Percentiles rank a stretch among this genome's conserved stretches.
These are phyloP conservation scores for Fusarium fracticaudum DNA, from an alignment of 2,329 filamentous ascomycete genomes.

Conservation along the genomic window DNA sequence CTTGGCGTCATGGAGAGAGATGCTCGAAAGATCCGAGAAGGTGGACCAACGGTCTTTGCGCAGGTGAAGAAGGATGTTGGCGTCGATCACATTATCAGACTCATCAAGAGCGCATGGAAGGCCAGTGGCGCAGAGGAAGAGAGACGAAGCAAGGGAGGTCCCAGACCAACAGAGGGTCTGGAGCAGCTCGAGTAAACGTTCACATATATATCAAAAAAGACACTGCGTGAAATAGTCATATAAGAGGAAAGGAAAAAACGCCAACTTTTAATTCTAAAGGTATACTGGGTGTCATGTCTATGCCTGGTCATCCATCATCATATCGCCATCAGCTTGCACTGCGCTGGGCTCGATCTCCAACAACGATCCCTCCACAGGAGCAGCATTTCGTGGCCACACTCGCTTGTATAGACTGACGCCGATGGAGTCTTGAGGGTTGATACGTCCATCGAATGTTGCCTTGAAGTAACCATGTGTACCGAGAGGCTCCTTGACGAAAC, in stretches of 20 bases:
- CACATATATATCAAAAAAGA: neutral
- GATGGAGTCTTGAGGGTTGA: slow-evolving; percentile 94
- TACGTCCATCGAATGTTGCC: slow-evolving; percentile 93
- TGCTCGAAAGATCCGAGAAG: slow-evolving; percentile 92
- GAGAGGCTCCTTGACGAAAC: slow-evolving; percentile 92
- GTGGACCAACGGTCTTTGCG: slow-evolving; percentile 93
- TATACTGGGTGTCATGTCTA: slow-evolving; percentile 44
- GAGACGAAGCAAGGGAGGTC: slow-evolving; percentile 63
- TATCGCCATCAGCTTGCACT: slow-evolving; percentile 43
- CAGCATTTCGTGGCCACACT: slow-evolving; percentile 79
- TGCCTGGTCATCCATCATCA: slow-evolving; percentile 49
- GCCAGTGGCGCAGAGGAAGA: slow-evolving; percentile 80
- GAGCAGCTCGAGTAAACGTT: slow-evolving; percentile 52
- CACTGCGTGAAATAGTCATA: neutral
- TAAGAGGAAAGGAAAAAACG: slow-evolving; percentile 32
- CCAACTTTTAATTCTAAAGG: slow-evolving; percentile 44
- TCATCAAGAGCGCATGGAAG: slow-evolving; percentile 94
- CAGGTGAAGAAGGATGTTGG: slow-evolving; percentile 94
- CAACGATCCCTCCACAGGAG: slow-evolving; percentile 55
- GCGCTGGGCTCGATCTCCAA: slow-evolving; percentile 47
- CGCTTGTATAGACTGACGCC: slow-evolving; percentile 90
- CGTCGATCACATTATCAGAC: slow-evolving; percentile 84
- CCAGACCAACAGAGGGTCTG: slow-evolving; percentile 65
- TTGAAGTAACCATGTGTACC: slow-evolving; percentile 99
- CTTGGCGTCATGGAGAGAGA: slow-evolving; percentile 94